Percentiles rank a stretch among this genome's conserved stretches.
Conservation (phyloP, 2,329 filamentous ascomycete genomes). For the Colletotrichum destructivum region DNA sequence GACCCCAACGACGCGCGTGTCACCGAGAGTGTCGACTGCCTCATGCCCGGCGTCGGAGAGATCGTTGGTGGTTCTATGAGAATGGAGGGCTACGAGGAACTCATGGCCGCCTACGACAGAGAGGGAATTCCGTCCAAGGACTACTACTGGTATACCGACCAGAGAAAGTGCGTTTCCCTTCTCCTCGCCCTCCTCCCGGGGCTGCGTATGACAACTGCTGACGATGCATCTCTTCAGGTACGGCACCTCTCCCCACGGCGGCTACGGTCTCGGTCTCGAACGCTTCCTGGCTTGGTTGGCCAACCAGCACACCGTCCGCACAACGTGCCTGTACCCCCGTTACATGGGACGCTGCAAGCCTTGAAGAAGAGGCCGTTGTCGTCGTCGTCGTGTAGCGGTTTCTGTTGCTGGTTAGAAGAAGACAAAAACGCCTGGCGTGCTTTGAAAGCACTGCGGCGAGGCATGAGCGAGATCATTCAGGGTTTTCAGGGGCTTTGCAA, state of each 20-base stretch:
- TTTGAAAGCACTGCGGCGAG: constrained; percentile 25
- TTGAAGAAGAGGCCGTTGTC: constrained; percentile 56
- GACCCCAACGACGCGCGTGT: constrained; percentile 84
- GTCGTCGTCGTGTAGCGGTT: not conserved
- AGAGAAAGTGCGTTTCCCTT: constrained; percentile 81
- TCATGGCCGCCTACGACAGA: constrained; percentile 88
- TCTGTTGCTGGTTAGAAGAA: not conserved
- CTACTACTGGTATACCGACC: constrained; percentile 99
- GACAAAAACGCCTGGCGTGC: constrained; percentile 16
- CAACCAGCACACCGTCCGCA: constrained; percentile 75
- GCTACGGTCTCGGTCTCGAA: constrained; percentile 94
- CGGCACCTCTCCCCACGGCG: constrained; percentile 91
- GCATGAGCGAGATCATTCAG: constrained; percentile 32
- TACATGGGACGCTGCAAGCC: constrained; percentile 88
- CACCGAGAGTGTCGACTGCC: constrained; percentile 90
- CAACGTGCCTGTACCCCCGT: constrained; percentile 82
- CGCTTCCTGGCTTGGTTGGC: constrained; percentile 77
- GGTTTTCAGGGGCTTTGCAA: constrained; percentile 33
- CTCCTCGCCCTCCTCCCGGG: constrained; percentile 7
- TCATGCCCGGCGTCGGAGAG: constrained; percentile 95
- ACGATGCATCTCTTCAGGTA: constrained; percentile 69
- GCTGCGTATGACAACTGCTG: constrained; percentile 10
- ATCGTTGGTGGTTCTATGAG: constrained; percentile 98
- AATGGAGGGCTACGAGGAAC: constrained; percentile 90
- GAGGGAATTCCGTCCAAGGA: constrained; percentile 87